These are phyloP conservation scores for Teratosphaeria pseudoeucalypti DNA, from an alignment of 2,329 filamentous ascomycete species.

Conservation along the genomic window DNA sequence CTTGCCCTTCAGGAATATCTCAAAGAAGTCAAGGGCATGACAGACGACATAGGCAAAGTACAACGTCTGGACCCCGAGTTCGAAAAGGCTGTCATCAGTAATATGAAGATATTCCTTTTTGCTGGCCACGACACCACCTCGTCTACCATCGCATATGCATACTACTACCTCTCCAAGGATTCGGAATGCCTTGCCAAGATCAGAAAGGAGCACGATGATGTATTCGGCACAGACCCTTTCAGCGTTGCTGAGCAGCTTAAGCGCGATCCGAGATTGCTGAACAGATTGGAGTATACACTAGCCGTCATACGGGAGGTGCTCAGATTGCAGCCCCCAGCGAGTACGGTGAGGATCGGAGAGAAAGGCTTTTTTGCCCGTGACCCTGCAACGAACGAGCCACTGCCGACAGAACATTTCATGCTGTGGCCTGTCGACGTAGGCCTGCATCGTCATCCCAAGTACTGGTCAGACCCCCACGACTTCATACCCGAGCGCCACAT, in stretches of 20 bases:
- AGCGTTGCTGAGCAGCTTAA: conserved; percentile 28
- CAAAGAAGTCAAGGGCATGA: conserved; percentile 26
- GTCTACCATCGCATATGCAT: conserved; percentile 27
- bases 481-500: conserved; percentile 6
- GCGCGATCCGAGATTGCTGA: conserved; percentile 37
- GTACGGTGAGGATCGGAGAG: conserved; percentile 28
- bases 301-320: conserved; percentile 46
- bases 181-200: conserved; percentile 27
- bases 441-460: conserved; percentile 25
- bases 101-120: conserved; percentile 33
- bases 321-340: conserved; percentile 42
- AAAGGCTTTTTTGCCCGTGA: conserved; percentile 30
- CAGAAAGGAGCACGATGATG: conserved; percentile 40
- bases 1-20: conserved; percentile 28
- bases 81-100: conserved; percentile 24
- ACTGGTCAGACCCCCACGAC: conserved; percentile 33
- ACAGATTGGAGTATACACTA: conserved; percentile 41
- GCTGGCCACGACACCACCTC: conserved; percentile 35
- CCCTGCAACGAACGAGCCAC: conserved; percentile 32
- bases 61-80: conserved; percentile 28
- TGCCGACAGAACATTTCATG: conserved; percentile 35
- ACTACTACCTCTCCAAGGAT: conserved; percentile 30
- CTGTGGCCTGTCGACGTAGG: conserved; percentile 30
- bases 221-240: conserved; percentile 37
- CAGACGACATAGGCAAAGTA: conserved; percentile 12